Conservation (phyloP, 345 rosid species). For the Fremontodendron californicum region DNA sequence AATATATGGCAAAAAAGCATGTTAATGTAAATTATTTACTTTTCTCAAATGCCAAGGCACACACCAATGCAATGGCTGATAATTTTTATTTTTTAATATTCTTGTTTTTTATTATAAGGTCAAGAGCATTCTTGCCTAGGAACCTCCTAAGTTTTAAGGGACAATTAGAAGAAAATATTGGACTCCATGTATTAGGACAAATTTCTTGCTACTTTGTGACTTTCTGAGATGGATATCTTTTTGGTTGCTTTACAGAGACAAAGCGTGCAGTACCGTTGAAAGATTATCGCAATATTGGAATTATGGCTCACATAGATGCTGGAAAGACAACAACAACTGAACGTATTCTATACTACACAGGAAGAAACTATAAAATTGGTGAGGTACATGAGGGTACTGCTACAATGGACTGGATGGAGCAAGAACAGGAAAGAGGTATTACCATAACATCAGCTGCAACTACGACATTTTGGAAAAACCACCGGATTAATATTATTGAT, state of each 20-base stretch:
- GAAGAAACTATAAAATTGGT: conserved; percentile 95
- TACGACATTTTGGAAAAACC: conserved; percentile 86
- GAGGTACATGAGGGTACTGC: conserved; percentile 99
- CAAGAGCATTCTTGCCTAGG: background rate
- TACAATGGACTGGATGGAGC: conserved; percentile 99
- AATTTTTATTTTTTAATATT: background rate
- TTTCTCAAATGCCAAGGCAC: background rate
- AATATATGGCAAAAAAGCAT: background rate
- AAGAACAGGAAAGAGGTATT: conserved; percentile 98
- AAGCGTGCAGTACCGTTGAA: conserved; percentile 68
- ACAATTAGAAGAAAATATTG: background rate
- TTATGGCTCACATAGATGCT: conserved; percentile 99
- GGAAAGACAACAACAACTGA: conserved; percentile 99
- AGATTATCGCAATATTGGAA: conserved; percentile 91
- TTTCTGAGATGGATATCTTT: conserved; percentile 5
- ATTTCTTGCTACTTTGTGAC: conserved; percentile 13
- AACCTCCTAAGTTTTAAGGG: background rate
- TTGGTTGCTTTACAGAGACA: conserved; percentile 34
- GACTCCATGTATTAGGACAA: conserved; percentile 3
- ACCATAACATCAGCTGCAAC: conserved; percentile 98
- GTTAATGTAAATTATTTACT: background rate
- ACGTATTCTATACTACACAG: conserved; percentile 78
- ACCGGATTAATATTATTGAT: conserved; percentile 90
- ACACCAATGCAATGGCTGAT: background rate
- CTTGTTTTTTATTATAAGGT: background rate